Evolutionary conservation across 2,329 filamentous ascomycete species (phyloP), one percentile per base, ranked within the genome.

Genomic region (Ophioceras dolichostomum): DNA sequence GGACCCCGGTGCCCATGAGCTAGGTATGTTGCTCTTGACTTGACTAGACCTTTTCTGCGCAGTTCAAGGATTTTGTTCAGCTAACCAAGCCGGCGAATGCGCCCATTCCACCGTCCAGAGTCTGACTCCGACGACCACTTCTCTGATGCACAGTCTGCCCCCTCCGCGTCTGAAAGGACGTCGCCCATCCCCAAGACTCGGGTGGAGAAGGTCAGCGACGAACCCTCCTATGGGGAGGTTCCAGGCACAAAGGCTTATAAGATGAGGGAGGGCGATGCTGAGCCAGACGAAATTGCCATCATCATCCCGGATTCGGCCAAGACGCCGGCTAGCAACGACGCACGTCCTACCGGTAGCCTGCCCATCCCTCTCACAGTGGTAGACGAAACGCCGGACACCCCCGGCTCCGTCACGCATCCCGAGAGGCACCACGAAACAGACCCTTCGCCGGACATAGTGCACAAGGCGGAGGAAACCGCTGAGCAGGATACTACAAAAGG

Each of bases 101-200:
- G n/a, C n/a, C n/a, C n/a, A n/a, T n/a, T n/a, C n/a, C n/a, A n/a
- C n/a, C n/a, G n/a, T n/a, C n/a, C n/a, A n/a, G n/a, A n/a, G 21
- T 78, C 76, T 34, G 77, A 80, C 43, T 79, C 74, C 20, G 77
- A 81, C 32, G 77, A 82, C 46, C 77, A 81, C 57, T 82, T 79
- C 55, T 79, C 73, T 36, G 77, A 82, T 52, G 76, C 77, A 24
- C 71, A 71, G 38, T 77, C 74, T 24, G 67, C 56, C 18, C 39
- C 62, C 51, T 40, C 56, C 48, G 46, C 70, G 56, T 51, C 62
- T 58, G 8, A 58, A 20, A 39, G 55, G 29, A 56, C 52, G 43
- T 70, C 70, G 12, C 69, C 73, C 16, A 67, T 76, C 38, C 75
- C 73, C n/a, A 67, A 61, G 43, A 75, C 70, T 18, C 59, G 71